Evolutionary conservation across 2,329 filamentous ascomycete species (phyloP), one percentile per base, ranked within the genome.

Genomic region (Talaromyces sp.): DNA sequence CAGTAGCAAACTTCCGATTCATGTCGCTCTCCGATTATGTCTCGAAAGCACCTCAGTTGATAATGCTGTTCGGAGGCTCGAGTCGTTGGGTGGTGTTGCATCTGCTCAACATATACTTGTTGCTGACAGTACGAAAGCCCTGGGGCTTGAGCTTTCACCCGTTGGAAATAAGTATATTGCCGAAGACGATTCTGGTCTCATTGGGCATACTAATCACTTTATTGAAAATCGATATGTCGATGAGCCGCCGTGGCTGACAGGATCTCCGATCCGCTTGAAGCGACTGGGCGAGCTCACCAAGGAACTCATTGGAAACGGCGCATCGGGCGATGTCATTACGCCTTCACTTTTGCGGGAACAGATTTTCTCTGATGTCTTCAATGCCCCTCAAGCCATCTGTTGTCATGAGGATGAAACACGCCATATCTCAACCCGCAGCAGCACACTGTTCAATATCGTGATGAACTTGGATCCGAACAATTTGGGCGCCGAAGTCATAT

Each of bases 11-110:
- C 60, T 87, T 2, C 85, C 86, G 0, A 80, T 85, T n/a, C 85
- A 88, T 62, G 71, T 88, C 6, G 83, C 82, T 0, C 73, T 87
- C 5, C 75, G 85, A 1, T 68, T 77, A 16, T 79, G 77, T 4
- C 67, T 88, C 2, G 84, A 87, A 47, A 80, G 78, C 24, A 47
- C 22, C 0, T 81, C 77, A 2, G 75, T 75, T 0, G 68, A 69
- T 0, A 74, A 77, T 40, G 83, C 82, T 1, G 72, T 82, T 1
- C 54, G 59, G 8, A 75, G 62, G 17, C 62, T 86, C 8, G 67
- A 79, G 54, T 55, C 54, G n/a, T 67, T 70, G 22, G 69, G 72
- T n/a, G 82, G 82, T 10, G 77, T 85, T 39, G 82, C 82, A 0
- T 76, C 75, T 11, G 76, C 81, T 2, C 82, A 80, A 51, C 81